phyloP scores from a whole-genome alignment of 768 basidiomycete species.

The Pleurotus djamor region DNA sequence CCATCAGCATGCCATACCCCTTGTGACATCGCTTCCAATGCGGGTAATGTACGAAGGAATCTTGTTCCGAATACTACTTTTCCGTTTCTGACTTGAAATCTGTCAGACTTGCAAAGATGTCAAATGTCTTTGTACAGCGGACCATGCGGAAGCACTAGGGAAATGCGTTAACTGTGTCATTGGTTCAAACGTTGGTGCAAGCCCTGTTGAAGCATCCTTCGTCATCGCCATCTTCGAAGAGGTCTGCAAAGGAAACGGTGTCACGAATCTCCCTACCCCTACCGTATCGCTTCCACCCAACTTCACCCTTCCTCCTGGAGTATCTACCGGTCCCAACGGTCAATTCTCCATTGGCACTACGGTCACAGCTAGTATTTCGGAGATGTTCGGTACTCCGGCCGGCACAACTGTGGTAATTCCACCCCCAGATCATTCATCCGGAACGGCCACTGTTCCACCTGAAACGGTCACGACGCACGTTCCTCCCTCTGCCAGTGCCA shows the following conservation, averaged over 20 bases:
- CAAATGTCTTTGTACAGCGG: slow-evolving; percentile 3
- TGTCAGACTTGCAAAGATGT: slow-evolving; percentile 3
- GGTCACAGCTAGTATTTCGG: not conserved
- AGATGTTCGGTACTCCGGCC: not conserved
- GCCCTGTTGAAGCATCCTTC: slow-evolving; percentile 1
- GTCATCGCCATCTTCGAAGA: slow-evolving; percentile 3
- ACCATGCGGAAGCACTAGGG: slow-evolving; percentile 1
- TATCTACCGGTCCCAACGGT: slow-evolving; percentile 2
- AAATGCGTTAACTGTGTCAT: slow-evolving; percentile 4
- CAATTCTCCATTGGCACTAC: slow-evolving; percentile 3
- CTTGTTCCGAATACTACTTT: not conserved
- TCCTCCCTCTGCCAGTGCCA: not conserved
- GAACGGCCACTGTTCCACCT: not conserved
- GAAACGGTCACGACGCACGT: not conserved
- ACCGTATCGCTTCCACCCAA: slow-evolving; percentile 3
- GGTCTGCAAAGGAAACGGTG: slow-evolving; percentile 2
- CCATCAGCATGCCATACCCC: not conserved
- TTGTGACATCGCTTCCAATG: slow-evolving; percentile 1
- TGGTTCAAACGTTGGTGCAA: not conserved
- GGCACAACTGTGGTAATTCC: not conserved
- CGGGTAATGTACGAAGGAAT: not conserved
- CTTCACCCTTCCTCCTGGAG: slow-evolving; percentile 1
- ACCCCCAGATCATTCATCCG: not conserved
- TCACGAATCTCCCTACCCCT: slow-evolving; percentile 4
- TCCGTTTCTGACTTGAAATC: not conserved